phyloP scores from a whole-genome alignment of 2,329 filamentous ascomycete genomes.

The Nothomitra cinnamomea region DNA sequence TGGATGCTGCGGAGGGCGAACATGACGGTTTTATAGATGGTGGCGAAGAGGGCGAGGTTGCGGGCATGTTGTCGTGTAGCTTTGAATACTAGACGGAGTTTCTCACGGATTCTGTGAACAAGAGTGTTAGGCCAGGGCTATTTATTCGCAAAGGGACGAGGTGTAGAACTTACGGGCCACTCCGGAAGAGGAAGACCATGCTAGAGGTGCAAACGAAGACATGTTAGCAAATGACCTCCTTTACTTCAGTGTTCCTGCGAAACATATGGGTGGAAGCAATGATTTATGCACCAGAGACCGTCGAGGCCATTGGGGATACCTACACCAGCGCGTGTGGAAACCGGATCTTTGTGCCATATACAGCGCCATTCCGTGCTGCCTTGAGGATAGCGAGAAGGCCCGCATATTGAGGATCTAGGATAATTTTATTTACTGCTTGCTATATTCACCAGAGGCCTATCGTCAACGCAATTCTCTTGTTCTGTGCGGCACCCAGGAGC shows the following conservation, averaged over 20 bases:
- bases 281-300: not conserved
- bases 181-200: slow-evolving; percentile 95
- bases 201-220: slow-evolving; percentile 24
- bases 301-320: slow-evolving; percentile 11
- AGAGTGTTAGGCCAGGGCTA: not conserved
- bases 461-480: not conserved
- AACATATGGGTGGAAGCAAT: not conserved
- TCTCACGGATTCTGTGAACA: slow-evolving; percentile 46
- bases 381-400: slow-evolving; percentile 76
- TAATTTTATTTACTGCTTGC: slow-evolving; percentile 55
- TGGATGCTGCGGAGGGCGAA: slow-evolving; percentile 47
- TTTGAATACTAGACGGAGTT: slow-evolving; percentile 58
- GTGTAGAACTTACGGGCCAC: slow-evolving; percentile 50
- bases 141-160: slow-evolving; percentile 2
- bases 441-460: slow-evolving; percentile 19
- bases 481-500: too few species aligned
- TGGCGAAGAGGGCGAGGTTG: slow-evolving; percentile 82
- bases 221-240: slow-evolving; percentile 9
- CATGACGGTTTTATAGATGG: slow-evolving; percentile 77
- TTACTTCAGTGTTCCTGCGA: not conserved
- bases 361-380: slow-evolving; percentile 86
- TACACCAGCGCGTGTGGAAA: slow-evolving; percentile 93
- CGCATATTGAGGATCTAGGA: slow-evolving; percentile 72
- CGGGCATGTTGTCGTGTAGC: slow-evolving; percentile 81
- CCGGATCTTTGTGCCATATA: slow-evolving; percentile 93